Conservation (phyloP, 2,329 filamentous ascomycete genomes). For the Colletotrichum tamarilloi region DNA sequence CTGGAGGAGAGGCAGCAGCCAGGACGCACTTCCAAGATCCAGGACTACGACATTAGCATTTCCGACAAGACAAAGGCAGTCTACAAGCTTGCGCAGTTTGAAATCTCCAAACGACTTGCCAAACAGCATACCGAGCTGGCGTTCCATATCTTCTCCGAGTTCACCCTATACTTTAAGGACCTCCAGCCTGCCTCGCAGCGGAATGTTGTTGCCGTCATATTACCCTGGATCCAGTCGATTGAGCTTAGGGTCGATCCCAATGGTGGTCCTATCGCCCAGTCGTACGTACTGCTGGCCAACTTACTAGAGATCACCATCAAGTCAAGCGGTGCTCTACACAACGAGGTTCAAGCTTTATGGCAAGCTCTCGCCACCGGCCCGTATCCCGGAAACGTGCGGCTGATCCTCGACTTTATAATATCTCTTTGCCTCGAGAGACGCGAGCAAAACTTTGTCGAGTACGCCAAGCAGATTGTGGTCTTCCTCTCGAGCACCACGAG, state of each 20-base stretch:
- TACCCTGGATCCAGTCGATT: slow-evolving; percentile 96
- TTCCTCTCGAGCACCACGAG: slow-evolving; percentile 85
- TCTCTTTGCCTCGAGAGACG: slow-evolving; percentile 90
- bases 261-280: slow-evolving; percentile 88
- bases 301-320: slow-evolving; percentile 96
- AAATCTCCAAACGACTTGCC: slow-evolving; percentile 90
- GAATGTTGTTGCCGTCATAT: slow-evolving; percentile 92
- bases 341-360: slow-evolving; percentile 97
- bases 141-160: slow-evolving; percentile 96
- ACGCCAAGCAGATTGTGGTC: slow-evolving; percentile 97
- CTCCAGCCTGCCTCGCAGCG: slow-evolving; percentile 85
- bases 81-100: slow-evolving; percentile 97
- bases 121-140: slow-evolving; percentile 90
- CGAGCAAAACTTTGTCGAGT: slow-evolving; percentile 98
- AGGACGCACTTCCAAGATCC: slow-evolving; percentile 83
- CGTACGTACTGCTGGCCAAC: slow-evolving; percentile 95
- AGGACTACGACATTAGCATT: slow-evolving; percentile 98
- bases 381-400: slow-evolving; percentile 90
- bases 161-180: slow-evolving; percentile 92
- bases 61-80: slow-evolving; percentile 98
- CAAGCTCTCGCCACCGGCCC: slow-evolving; percentile 94
- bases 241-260: slow-evolving; percentile 93
- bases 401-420: slow-evolving; percentile 97
- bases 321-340: slow-evolving; percentile 87
- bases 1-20: slow-evolving; percentile 84